Base-by-base conservation (phyloP, 2,329 filamentous ascomycete genomes). In the Penicillium sp. region DNA sequence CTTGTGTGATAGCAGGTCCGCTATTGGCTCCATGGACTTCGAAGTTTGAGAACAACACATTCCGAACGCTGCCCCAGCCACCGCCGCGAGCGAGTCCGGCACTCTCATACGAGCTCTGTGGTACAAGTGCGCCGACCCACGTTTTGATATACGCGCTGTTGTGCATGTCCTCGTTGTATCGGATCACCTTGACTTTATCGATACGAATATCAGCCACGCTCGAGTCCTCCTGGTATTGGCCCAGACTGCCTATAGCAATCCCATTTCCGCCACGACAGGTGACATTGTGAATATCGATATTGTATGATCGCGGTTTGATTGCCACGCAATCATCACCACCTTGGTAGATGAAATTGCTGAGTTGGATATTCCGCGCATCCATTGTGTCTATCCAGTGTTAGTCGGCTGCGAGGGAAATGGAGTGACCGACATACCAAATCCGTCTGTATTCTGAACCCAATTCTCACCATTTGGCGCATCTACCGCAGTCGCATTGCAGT, bases 281-380 rank as follows among this genome's bases (percentile, higher is more conserved):
- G 7, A 78, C 63, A 67, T 83, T 87, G 55, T 82, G 78, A 55
- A 80, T 71, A 36, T 75, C 72, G 59, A 82, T 79, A 64, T 87
- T 85, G 71, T 84, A 80, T 56, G 84, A 85, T 72, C 88, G 79
- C 41, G 81, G 78, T 72, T 89, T 90, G 59, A 80, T 78, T 40
- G 82, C 81, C 27, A 85, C 81, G 71, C 88, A 91, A 55, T 82
- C 75, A 67, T 81, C 87, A 65, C 85, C 81, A 10, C 82, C 82
- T 70, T 83, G 80, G 62, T 82, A 84, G 6, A 75, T 70, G 50
- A 84, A 78, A 57, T 82, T 81, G 4, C 71, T 78, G 5, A 84
- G 72, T 7, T 68, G 69, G 46, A 84, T 71, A 58, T 84, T 82
- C 9, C 71, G 62, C 1, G 75, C 76, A 60, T 84, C 82, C 81